Evolutionary conservation across 2,329 filamentous ascomycete species (phyloP).

Genomic region (Zymoseptoria pseudotritici): DNA sequence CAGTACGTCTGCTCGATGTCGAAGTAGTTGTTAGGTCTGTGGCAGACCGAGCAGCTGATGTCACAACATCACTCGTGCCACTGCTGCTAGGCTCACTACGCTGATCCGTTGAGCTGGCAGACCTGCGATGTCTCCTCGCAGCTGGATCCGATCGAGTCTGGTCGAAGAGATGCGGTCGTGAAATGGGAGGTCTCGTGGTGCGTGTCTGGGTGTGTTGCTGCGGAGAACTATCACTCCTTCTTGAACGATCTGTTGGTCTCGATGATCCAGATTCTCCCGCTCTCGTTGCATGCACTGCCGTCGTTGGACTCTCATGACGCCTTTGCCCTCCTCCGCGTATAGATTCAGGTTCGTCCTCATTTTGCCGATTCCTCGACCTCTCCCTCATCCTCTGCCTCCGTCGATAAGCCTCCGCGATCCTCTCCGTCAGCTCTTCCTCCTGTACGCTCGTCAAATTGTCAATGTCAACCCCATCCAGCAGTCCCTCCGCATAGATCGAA

Average conservation of each 20-base stretch:
- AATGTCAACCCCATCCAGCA: slow-evolving; percentile 80
- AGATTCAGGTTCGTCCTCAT: not conserved
- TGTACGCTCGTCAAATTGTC: slow-evolving; percentile 76
- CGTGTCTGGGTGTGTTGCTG: slow-evolving; percentile 21
- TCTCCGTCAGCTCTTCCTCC: slow-evolving; percentile 83
- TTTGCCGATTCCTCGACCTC: slow-evolving; percentile 20
- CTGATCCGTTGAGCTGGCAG: slow-evolving; percentile 34
- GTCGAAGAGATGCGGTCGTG: slow-evolving; percentile 40
- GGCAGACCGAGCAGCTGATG: slow-evolving; percentile 54
- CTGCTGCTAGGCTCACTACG: slow-evolving; percentile 29
- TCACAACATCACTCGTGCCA: slow-evolving; percentile 30
- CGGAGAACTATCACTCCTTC: slow-evolving; percentile 7
- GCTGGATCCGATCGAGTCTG: slow-evolving; percentile 28
- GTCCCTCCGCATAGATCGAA: slow-evolving; percentile 79
- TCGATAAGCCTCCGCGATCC: slow-evolving; percentile 82
- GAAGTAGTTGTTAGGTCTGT: slow-evolving; percentile 49
- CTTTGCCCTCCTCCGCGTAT: slow-evolving; percentile 48
- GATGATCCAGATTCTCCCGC: slow-evolving; percentile 2
- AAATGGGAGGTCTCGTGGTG: slow-evolving; percentile 35
- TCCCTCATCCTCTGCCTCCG: slow-evolving; percentile 58
- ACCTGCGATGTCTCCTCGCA: slow-evolving; percentile 33
- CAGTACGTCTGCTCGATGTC: slow-evolving; percentile 10
- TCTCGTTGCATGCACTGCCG: slow-evolving; percentile 5
- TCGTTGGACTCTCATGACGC: slow-evolving; percentile 18
- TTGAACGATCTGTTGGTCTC: not conserved